Conservation (phyloP, 208 protist genomes). For the Crithidia thermophila region DNA sequence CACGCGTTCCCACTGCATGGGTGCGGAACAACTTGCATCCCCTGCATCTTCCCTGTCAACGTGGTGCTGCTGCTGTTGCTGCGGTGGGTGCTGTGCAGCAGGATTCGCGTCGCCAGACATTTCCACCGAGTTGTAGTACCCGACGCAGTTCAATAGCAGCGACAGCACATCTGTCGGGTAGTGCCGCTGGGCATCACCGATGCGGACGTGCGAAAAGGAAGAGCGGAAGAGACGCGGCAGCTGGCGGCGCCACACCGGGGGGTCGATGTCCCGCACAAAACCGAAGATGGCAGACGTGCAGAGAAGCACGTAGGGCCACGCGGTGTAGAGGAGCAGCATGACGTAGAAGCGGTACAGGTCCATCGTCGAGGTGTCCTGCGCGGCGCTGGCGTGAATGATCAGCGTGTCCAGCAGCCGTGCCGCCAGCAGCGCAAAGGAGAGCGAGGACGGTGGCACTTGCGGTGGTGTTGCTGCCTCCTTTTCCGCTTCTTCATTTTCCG, state of each 20-base stretch:
- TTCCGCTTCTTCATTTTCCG: neutral
- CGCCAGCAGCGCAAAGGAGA: slow-evolving; percentile 13
- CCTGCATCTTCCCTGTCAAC: too few species aligned
- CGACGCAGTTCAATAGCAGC: slow-evolving; percentile 73
- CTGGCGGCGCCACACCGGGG: slow-evolving; percentile 56
- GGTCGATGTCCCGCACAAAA: slow-evolving; percentile 64
- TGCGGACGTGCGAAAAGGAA: slow-evolving; percentile 78
- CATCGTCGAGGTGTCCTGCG: slow-evolving; percentile 71
- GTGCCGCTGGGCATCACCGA: slow-evolving; percentile 28
- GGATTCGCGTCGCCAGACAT: neutral
- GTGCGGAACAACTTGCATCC: too few species aligned
- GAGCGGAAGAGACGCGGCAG: slow-evolving; percentile 81
- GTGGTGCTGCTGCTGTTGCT: neutral
- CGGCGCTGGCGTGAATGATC: slow-evolving; percentile 64
- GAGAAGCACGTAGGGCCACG: slow-evolving; percentile 84
- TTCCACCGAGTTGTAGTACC: slow-evolving; percentile 41
- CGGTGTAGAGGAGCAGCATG: slow-evolving; percentile 64
- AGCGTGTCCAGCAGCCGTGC: slow-evolving; percentile 66
- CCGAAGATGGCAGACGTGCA: slow-evolving; percentile 77
- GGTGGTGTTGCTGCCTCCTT: neutral
- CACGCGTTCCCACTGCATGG: neutral
- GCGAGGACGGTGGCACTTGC: neutral
- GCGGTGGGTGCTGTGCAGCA: neutral
- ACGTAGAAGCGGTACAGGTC: slow-evolving; percentile 81
- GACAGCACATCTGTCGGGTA: slow-evolving; percentile 84